These are phyloP conservation scores for Fusarium sp. DNA, from an alignment of 2,329 filamentous ascomycete genomes.

Conservation along the genomic window DNA sequence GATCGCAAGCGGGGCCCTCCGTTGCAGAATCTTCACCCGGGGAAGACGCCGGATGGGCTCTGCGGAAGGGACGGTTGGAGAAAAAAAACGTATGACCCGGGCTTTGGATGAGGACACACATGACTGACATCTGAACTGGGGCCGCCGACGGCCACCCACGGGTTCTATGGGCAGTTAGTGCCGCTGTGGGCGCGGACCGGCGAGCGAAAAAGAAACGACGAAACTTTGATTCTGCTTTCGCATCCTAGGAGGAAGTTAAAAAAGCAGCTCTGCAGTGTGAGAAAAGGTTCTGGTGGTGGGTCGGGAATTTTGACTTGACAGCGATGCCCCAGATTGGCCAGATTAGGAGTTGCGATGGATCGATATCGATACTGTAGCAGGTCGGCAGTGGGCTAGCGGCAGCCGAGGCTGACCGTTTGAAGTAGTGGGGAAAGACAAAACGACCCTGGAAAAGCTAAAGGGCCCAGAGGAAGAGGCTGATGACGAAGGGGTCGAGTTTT, in stretches of 20 bases:
- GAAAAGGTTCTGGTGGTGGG: constrained; percentile 19
- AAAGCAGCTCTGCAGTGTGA: constrained; percentile 6
- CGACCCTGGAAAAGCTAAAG: constrained; percentile 20
- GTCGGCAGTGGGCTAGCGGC: constrained; percentile 9
- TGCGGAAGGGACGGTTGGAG: constrained; percentile 2
- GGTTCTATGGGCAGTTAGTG: constrained; percentile 8
- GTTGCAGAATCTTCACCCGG: constrained; percentile 21
- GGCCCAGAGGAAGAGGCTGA: constrained; percentile 16
- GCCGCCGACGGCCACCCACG: constrained; percentile 16
- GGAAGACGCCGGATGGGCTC: constrained; percentile 31
- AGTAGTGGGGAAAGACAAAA: constrained; percentile 23
- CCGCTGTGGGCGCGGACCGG: constrained; percentile 18
- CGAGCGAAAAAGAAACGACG: constrained; percentile 17
- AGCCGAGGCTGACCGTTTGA: constrained; percentile 20
- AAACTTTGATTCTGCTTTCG: constrained; percentile 8
- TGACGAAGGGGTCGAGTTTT: constrained; percentile 3
- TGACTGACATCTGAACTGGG: constrained; percentile 29
- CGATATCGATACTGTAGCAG: constrained; percentile 11
- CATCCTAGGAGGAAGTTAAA: constrained; percentile 18
- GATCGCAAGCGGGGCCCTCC: constrained; percentile 25
- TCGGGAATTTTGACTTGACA: constrained; percentile 21
- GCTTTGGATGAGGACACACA: constrained; percentile 29
- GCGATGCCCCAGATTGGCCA: constrained; percentile 31
- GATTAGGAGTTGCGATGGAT: constrained; percentile 30
- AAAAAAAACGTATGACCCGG: constrained; percentile 46